These are phyloP conservation scores for Salix purpurea DNA, from an alignment of 345 rosid genomes.

Conservation along the genomic window DNA sequence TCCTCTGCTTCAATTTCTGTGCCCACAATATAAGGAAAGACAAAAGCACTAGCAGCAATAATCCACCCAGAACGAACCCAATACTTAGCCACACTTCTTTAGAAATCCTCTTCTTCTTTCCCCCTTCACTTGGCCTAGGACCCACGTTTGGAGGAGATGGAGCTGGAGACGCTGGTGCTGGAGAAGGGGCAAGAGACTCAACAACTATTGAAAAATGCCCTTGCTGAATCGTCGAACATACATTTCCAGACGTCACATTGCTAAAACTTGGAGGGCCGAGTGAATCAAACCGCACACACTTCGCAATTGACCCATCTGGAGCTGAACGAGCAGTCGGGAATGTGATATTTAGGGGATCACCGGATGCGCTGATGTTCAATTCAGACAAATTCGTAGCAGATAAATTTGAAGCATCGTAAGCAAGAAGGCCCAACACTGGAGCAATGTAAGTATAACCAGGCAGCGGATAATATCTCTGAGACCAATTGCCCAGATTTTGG, in stretches of 20 bases:
- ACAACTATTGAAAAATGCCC: conserved; percentile 88
- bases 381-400: conserved; percentile 48
- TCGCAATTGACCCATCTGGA: conserved; percentile 54
- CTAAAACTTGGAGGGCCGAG: conserved; percentile 54
- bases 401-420: conserved; percentile 68
- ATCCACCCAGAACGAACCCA: conserved; percentile 74
- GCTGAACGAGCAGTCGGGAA: conserved; percentile 50
- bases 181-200: conserved; percentile 53
- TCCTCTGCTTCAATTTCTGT: conserved; percentile 50
- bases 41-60: conserved; percentile 46
- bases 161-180: conserved; percentile 27
- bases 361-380: conserved; percentile 42
- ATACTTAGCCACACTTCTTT: conserved; percentile 59
- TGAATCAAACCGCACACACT: conserved; percentile 69
- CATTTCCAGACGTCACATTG: conserved; percentile 43
- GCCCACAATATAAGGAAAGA: conserved; percentile 47
- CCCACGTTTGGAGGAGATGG: conserved; percentile 13
- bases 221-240: conserved; percentile 51
- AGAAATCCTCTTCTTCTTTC: conserved; percentile 30
- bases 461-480: conserved; percentile 56
- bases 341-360: conserved; percentile 49
- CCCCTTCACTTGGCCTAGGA: conserved; percentile 17
- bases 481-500: conserved; percentile 83
- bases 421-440: conserved; percentile 79
- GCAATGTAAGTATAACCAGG: conserved; percentile 52